Evolutionary conservation across 306 rosid genomes (phyloP).

Genomic region (Betula pendula): DNA sequence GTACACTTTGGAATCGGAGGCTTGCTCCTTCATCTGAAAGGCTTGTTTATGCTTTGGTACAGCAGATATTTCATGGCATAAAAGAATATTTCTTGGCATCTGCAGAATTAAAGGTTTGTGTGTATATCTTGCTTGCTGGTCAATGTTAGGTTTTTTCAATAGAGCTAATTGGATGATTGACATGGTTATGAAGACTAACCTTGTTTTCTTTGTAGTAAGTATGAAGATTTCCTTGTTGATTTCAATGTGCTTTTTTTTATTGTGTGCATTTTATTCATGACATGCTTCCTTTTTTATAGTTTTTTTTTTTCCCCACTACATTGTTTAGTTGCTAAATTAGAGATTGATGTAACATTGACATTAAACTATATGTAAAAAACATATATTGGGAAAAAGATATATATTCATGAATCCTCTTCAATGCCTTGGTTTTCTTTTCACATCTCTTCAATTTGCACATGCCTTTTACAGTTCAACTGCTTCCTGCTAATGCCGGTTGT

Average conservation of each 20-base stretch:
- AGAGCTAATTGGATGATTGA: not conserved
- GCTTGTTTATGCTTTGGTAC: conserved; percentile 94
- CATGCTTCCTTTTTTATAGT: not conserved
- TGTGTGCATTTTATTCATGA: not conserved
- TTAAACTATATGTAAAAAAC: not conserved
- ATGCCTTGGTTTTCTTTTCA: not conserved
- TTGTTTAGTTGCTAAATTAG: not conserved
- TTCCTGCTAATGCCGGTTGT: conserved; percentile 98
- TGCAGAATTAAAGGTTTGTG: conserved; percentile 88
- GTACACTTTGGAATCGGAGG: conserved; percentile 97
- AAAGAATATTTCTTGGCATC: conserved; percentile 94
- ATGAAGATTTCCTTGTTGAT: not conserved
- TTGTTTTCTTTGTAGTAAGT: not conserved
- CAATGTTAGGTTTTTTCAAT: conserved; percentile 7
- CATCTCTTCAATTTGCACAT: conserved; percentile 19
- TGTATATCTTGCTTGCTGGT: conserved; percentile 25
- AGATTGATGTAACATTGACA: not conserved
- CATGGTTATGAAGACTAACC: not conserved
- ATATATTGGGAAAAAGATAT: not conserved
- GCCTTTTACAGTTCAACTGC: conserved; percentile 86
- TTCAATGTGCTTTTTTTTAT: not conserved
- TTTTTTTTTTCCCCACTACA: no score
- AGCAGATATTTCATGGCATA: conserved; percentile 96
- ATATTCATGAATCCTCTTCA: conserved; percentile 10
- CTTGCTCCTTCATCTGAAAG: conserved; percentile 99